Base-by-base conservation (phyloP, 1,284 basidiomycete genomes). In the Boletus sp. region DNA sequence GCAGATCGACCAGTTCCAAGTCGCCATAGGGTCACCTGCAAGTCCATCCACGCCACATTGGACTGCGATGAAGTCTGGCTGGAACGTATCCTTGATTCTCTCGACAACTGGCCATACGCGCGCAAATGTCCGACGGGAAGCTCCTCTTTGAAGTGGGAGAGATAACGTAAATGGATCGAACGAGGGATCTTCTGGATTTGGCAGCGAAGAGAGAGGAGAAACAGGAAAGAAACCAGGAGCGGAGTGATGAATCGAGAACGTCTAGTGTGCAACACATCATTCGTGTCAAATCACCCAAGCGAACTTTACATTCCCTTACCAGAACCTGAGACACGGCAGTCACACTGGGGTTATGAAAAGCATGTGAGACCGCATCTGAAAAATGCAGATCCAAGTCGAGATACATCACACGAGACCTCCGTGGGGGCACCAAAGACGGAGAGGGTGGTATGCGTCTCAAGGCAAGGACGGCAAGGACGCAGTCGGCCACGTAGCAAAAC, bases 401-500 rank as follows among this genome's bases (percentile, higher is more conserved):
- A 67, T 96, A 96, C 78, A 95, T 81, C 19, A 93, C 75, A 2
- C 87, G 78, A 1, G 85, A 74, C 57, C 82, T 80, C 39, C 68
- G 54, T n/a, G 50, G 33, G 20, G 43, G 40, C 14, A 12, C 43
- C 22, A 41, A 52, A 38, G 44, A 38, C 4, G 30, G 42, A 40
- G 30, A 44, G 19, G 54, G 52, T 0, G 53, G 45, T 12, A 62
- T 54, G 25, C 74, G 72, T 55, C 77, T 81, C 38, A 87, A 72
- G 4, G 73, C 66, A 35, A 88, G 73, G 45, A 94, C 81, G 0
- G 88, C 87, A 0, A 97, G 76, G 2, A 93, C 81, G 46, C 86
- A 85, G 64, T 97, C 94, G 4, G 92, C 91, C 23, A 96, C 84
- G 64, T 96, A 97, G 70, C 94, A 97, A 68, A 93, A 97, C 0